Evolutionary conservation across 192 early-diverging fungal genomes (phyloP).

Genomic region (Cetraspora pellucida): DNA sequence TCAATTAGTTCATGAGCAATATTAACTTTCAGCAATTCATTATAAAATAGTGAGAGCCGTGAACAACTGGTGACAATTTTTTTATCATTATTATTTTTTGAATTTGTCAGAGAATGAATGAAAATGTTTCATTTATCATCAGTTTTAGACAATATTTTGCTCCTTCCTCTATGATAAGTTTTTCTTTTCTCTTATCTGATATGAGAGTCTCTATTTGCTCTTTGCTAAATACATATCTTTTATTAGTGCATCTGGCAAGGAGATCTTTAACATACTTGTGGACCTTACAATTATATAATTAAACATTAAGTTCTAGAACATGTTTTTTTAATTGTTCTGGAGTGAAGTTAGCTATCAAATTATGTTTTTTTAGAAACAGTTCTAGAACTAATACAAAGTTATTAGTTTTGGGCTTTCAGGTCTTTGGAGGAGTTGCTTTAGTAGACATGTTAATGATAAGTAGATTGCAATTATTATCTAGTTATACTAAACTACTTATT

Average conservation of each 20-base stretch:
- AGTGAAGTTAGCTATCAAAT: background rate
- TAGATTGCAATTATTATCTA: too few species aligned
- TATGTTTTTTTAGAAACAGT: conserved; percentile 12
- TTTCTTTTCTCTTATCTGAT: background rate
- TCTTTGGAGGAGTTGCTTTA: background rate
- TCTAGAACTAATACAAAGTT: too few species aligned
- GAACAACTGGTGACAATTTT: conserved; percentile 1
- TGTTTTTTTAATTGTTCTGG: background rate
- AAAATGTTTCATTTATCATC: background rate
- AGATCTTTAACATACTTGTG: background rate
- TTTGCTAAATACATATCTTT: background rate
- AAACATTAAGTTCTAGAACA: background rate
- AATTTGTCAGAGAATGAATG: background rate
- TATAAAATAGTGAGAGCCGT: background rate
- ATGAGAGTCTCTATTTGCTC: conserved; percentile 7
- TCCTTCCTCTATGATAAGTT: conserved; percentile 3
- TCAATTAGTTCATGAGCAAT: too few species aligned
- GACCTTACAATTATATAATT: background rate
- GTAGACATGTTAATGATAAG: background rate
- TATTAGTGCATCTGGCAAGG: background rate
- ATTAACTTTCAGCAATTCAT: too few species aligned
- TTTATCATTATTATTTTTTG: background rate
- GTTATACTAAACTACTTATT: background rate
- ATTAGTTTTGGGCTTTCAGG: conserved; percentile 7
- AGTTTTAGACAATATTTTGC: background rate